phyloP scores from a whole-genome alignment of 768 basidiomycete species.

The Calvatia gigantea region DNA sequence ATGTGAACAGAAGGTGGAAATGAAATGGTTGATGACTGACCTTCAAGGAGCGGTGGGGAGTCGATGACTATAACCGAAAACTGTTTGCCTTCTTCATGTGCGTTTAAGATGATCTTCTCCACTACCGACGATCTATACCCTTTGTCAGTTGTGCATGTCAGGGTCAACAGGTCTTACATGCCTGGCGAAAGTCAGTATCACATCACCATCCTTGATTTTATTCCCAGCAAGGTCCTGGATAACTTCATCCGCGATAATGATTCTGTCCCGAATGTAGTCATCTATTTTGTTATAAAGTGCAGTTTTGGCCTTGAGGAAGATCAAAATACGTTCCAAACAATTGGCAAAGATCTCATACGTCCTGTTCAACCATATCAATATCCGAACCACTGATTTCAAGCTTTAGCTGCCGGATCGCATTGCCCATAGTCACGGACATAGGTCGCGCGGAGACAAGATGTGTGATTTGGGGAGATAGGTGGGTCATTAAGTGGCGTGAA shows the following conservation, averaged over 20 bases:
- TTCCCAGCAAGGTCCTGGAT: constrained; percentile 85
- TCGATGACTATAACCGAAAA: constrained; percentile 95
- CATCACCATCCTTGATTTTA: constrained; percentile 94
- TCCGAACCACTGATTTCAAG: constrained; percentile 90
- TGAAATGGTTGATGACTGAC: constrained; percentile 28
- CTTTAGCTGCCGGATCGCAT: constrained; percentile 92
- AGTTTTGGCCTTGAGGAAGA: constrained; percentile 71
- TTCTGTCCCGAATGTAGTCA: constrained; percentile 90
- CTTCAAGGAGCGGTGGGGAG: constrained; percentile 93
- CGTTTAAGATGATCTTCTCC: constrained; percentile 80
- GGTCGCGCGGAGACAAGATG: constrained; percentile 85
- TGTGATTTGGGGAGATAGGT: constrained; percentile 90
- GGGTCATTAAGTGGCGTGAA: constrained; percentile 86
- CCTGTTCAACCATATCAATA: constrained; percentile 92
- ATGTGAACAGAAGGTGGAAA: constrained; percentile 1
- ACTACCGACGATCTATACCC: constrained; percentile 83
- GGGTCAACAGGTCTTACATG: constrained; percentile 25
- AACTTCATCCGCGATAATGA: constrained; percentile 89
- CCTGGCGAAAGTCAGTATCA: constrained; percentile 92
- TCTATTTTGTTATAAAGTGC: constrained; percentile 82
- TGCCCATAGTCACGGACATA: constrained; percentile 93
- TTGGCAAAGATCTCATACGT: constrained; percentile 45
- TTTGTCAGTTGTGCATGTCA: neutral
- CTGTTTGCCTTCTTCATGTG: constrained; percentile 65
- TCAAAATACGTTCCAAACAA: constrained; percentile 6